Percentiles rank a stretch among this genome's conserved stretches.
These are phyloP conservation scores for Candida pseudoviswanathii DNA, from an alignment of 1,139 yeast species.

Conservation along the genomic window DNA sequence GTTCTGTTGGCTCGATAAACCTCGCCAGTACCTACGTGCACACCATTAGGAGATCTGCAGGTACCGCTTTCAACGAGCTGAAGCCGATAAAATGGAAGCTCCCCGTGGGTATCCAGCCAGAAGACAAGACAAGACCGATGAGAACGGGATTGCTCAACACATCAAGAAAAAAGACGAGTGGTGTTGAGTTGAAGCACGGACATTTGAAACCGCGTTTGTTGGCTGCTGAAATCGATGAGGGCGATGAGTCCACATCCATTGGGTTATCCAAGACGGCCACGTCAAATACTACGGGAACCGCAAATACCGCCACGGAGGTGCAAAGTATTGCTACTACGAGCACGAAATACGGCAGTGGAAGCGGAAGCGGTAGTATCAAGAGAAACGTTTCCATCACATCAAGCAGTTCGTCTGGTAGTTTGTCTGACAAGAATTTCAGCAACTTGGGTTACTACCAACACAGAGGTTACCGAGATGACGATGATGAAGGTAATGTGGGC, in stretches of 20 bases:
- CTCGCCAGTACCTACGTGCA: constrained; percentile 47
- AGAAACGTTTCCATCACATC: constrained; percentile 12
- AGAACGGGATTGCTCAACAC: constrained; percentile 26
- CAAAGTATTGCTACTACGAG: constrained; percentile 22
- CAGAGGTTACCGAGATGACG: constrained; percentile 38
- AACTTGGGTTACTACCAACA: constrained; percentile 47
- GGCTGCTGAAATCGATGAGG: constrained; percentile 78
- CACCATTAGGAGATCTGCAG: constrained; percentile 52
- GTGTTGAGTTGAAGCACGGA: constrained; percentile 73
- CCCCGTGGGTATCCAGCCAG: constrained; percentile 63
- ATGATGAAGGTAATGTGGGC: constrained; percentile 15
- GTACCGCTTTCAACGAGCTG: constrained; percentile 57
- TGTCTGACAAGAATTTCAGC: constrained; percentile 24
- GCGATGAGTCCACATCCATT: constrained; percentile 31
- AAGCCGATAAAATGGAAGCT: constrained; percentile 61
- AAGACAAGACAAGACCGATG: constrained; percentile 34
- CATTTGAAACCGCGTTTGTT: constrained; percentile 72
- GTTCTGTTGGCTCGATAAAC: constrained; percentile 41
- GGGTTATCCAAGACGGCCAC: constrained; percentile 14
- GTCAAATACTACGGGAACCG: constrained; percentile 11
- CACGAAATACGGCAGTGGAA: constrained; percentile 9
- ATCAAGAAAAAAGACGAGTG: constrained; percentile 37
- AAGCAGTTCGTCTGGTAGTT: constrained; percentile 21
- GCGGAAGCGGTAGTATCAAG: constrained; percentile 10
- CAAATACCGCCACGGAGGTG: constrained; percentile 31